phyloP scores from a whole-genome alignment of 1,284 basidiomycete species.

The Cryptococcus sp. region DNA sequence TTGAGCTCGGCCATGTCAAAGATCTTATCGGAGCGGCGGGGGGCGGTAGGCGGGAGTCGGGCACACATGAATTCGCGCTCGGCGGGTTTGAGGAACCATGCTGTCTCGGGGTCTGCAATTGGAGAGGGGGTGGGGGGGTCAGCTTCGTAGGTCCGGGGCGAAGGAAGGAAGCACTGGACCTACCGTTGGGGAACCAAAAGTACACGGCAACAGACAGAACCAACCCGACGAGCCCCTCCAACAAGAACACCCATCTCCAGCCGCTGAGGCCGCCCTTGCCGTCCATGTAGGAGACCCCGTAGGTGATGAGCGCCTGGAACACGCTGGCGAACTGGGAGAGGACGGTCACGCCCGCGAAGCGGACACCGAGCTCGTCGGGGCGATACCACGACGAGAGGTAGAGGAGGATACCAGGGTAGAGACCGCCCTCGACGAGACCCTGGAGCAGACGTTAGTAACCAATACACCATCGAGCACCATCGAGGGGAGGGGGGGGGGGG shows the following conservation, averaged over 20 bases:
- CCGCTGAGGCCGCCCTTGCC: constrained; percentile 10
- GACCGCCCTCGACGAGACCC: constrained; percentile 20
- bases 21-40: constrained; percentile 14
- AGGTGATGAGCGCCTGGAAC: constrained; percentile 22
- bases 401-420: constrained; percentile 23
- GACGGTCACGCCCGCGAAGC: constrained; percentile 15
- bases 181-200: neutral
- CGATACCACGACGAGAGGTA: constrained; percentile 32
- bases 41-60: constrained; percentile 22
- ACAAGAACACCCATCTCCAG: constrained; percentile 25
- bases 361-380: constrained; percentile 30
- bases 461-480: no score
- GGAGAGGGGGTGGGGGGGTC: constrained; percentile 16
- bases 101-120: neutral
- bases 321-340: constrained; percentile 26
- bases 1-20: constrained; percentile 18
- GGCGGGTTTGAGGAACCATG: constrained; percentile 19
- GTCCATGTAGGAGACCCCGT: constrained; percentile 20
- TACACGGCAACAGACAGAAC: constrained; percentile 1
- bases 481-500: no score
- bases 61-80: constrained; percentile 23
- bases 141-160: no score
- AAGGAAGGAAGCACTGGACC: constrained; percentile 9
- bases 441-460: no score
- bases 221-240: constrained; percentile 16